Base-by-base conservation (phyloP, 805 yeast species). In the Saccharomycopsis amapae region DNA sequence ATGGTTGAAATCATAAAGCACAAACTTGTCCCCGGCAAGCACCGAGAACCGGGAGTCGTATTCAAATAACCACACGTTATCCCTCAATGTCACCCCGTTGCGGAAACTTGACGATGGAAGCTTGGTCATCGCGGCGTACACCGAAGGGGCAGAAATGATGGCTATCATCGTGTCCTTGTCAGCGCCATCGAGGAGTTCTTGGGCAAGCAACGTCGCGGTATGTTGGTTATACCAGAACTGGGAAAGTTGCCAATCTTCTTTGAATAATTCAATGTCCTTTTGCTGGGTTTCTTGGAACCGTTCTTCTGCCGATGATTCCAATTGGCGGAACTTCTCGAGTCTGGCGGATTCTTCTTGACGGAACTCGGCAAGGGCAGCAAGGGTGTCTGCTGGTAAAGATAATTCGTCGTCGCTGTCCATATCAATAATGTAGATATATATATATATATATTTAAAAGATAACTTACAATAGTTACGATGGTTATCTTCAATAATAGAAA, bases 191-290 rank as follows among this genome's bases (percentile, higher is more conserved):
- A 87, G 62, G 35, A 87, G 66, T 5, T 85, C 93, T 50, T 73
- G 75, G 0, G 86, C 93, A 17, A 86, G 61, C 0, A 64, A 58
- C 42, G 71, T 72, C 0, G 96, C 88, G 1, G 96, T 88, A 2
- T 67, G 63, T 50, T 86, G 89, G 46, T 73, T 66, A 58, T 86
- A 88, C 88, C 97, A 88, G 64, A 88, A 88, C 62, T 88, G 97
- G 1, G 95, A 86, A 32, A 89, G 69, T 58, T 86, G 93, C 97
- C 97, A 88, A 63, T 88, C 95, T 62, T 88, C 96, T 58, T 83
- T 71, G 62, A 88, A 88, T 32, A 77, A 69, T 44, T 81, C 85
- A 62, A 89, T 89, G 18, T 79, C 75, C 45, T 74, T 62, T 40
- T 58, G 57, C 22, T 50, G 53, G 26, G 61, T 54, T 13, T 55